Evolutionary conservation across 371 early-diverging fungal species (phyloP), one percentile per base, ranked within the genome.

Genomic region (Mycotypha africana): DNA sequence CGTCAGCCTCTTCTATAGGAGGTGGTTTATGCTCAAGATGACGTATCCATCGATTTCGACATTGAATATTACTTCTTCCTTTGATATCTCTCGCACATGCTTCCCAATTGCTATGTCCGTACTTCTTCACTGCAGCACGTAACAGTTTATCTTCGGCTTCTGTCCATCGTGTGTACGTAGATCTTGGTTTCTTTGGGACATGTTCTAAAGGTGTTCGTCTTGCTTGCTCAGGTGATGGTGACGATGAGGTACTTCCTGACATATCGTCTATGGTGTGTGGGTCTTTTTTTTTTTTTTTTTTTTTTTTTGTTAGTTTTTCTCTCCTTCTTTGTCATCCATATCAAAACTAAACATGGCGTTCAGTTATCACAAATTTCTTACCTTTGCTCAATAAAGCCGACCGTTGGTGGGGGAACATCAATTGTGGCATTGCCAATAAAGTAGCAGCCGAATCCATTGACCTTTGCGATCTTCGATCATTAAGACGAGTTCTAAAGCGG

Each of bases 391-490:
- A 33, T n/a, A n/a, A n/a, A n/a, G n/a, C n/a, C n/a, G n/a, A 17
- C 33, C 35, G 4, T n/a, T n/a, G n/a, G n/a, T 42, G 53, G 16
- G 44, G 48, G 14, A 38, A 16, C 52, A 47, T 58, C 2, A 59
- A 28, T 20, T 52, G 63, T n/a, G 60, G 60, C 61, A 74, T 68
- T 4, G 69, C 64, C 17, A 74, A 22, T 23, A 74, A 34, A 17
- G 67, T 57, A 19, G 62, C 65, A 9, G 74, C 74, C n/a, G 65
- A 63, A 45, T 74, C 74, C 39, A 74, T 74, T 5, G 74, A 74
- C 22, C 74, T 51, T 31, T 74, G 67, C 1, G 74, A 74, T 44
- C 64, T 20, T 28, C 57, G 48, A 34, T 57, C 57, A 30, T 57
- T 54, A 17, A 53, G 17, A n/a, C 53, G 25, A 21, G 50, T 38